These are phyloP conservation scores for Dryadomyces quercivorus DNA, from an alignment of 2,329 filamentous ascomycete species.

Conservation along the genomic window DNA sequence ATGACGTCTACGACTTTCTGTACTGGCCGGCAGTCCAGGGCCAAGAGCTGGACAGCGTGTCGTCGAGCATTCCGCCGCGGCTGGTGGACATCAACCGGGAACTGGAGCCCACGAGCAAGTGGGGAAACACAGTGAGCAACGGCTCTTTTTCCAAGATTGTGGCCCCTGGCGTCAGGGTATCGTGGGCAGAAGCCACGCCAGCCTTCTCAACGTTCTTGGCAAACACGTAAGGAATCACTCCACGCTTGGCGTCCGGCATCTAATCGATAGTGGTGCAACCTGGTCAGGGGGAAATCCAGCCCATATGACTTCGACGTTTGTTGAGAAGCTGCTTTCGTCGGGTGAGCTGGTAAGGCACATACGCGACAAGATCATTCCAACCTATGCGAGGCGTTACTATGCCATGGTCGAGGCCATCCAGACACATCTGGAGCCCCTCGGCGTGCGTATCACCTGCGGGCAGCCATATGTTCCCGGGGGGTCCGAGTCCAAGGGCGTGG, in stretches of 20 bases:
- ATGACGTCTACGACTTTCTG: constrained; percentile 64
- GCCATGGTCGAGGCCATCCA: constrained; percentile 7
- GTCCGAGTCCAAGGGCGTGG: background rate
- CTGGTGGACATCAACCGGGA: constrained; percentile 50
- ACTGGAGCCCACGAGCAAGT: constrained; percentile 43
- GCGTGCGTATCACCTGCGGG: constrained; percentile 1
- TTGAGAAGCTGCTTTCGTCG: constrained; percentile 37
- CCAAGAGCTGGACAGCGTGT: background rate
- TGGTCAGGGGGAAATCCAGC: constrained; percentile 18
- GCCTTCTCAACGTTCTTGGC: constrained; percentile 43
- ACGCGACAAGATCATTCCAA: constrained; percentile 25
- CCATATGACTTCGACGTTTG: constrained; percentile 17
- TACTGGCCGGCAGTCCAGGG: constrained; percentile 33
- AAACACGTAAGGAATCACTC: constrained; percentile 17
- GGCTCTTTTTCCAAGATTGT: constrained; percentile 57
- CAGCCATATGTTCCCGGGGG: background rate
- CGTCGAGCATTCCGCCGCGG: constrained; percentile 30
- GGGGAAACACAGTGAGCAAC: constrained; percentile 53
- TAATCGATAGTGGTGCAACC: constrained; percentile 16
- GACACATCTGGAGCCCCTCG: constrained; percentile 3
- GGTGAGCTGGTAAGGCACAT: constrained; percentile 43
- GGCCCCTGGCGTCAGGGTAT: constrained; percentile 48
- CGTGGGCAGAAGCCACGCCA: constrained; percentile 49
- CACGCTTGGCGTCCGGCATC: background rate
- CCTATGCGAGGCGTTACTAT: background rate